A percentile compares a stretch with the other conserved stretches of the same genome.
phyloP scores from a whole-genome alignment of 1,284 basidiomycete genomes.

The Ustilago bromivora region DNA sequence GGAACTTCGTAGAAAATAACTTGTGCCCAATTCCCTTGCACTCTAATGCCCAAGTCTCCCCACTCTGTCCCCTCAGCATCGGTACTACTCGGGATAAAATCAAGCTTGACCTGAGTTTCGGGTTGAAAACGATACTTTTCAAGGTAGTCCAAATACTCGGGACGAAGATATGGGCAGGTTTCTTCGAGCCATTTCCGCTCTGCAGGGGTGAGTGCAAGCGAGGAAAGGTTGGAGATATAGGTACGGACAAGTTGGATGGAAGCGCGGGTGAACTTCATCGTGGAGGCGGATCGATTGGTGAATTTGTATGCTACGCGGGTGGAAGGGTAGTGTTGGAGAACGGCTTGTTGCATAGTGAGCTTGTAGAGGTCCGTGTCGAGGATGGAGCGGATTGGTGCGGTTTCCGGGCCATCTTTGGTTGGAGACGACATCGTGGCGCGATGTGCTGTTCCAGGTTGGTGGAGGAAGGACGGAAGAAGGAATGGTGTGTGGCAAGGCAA shows the following conservation, averaged over 20 bases:
- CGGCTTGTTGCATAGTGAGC: constrained; percentile 97
- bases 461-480: background rate
- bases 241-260: constrained; percentile 78
- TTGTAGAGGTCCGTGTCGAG: constrained; percentile 98
- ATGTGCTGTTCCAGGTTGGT: background rate
- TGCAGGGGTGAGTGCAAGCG: constrained; percentile 75
- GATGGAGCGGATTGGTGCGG: constrained; percentile 73
- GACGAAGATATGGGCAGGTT: constrained; percentile 82
- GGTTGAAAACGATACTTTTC: constrained; percentile 80
- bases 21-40: constrained; percentile 84
- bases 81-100: constrained; percentile 74
- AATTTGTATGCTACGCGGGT: constrained; percentile 78
- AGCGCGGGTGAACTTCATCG: constrained; percentile 79
- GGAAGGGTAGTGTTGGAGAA: constrained; percentile 82
- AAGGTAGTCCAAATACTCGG: constrained; percentile 83
- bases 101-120: constrained; percentile 78
- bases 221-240: constrained; percentile 75
- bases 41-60: constrained; percentile 81
- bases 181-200: constrained; percentile 80
- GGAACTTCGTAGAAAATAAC: constrained; percentile 97
- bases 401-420: constrained; percentile 22
- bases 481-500: background rate
- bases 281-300: constrained; percentile 80
- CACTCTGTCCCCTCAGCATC: constrained; percentile 35
- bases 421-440: background rate